These are phyloP conservation scores for Coemansia sp. DNA, from an alignment of 192 early-diverging fungal species.

Conservation along the genomic window DNA sequence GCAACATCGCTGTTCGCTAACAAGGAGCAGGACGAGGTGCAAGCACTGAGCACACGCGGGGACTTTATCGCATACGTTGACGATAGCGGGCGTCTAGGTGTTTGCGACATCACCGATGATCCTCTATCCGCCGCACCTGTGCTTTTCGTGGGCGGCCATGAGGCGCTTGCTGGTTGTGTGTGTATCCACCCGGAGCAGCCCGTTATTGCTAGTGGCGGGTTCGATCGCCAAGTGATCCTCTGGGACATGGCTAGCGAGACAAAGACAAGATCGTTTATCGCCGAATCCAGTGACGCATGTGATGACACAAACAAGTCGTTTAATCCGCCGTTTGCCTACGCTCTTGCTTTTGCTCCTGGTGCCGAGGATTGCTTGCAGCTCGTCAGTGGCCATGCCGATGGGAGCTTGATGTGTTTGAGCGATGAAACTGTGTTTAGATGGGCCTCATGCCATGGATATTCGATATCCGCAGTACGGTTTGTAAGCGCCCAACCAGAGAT, in stretches of 20 bases:
- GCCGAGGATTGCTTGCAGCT: conserved; percentile 6
- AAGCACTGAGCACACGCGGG: conserved; percentile 35
- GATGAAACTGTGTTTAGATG: conserved; percentile 10
- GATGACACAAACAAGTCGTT: conserved; percentile 3
- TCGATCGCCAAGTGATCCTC: conserved; percentile 31
- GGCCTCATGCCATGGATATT: conserved; percentile 35
- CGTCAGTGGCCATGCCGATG: conserved; percentile 50
- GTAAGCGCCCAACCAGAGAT: conserved; percentile 27
- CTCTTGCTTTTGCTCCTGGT: conserved; percentile 35
- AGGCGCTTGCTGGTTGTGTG: conserved; percentile 36
- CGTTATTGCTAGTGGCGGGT: conserved; percentile 35
- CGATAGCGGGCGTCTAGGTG: conserved; percentile 23
- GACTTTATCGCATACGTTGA: conserved; percentile 53
- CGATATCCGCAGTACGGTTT: conserved; percentile 47
- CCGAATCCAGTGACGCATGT: not conserved
- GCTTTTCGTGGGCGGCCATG: conserved; percentile 19
- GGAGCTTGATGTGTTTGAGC: conserved; percentile 34
- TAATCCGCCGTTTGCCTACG: conserved; percentile 50
- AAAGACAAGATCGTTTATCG: not conserved
- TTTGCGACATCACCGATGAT: conserved; percentile 31
- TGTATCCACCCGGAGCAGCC: conserved; percentile 29
- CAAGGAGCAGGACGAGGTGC: conserved; percentile 21
- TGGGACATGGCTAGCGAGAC: conserved; percentile 46
- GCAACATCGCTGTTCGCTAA: not conserved
- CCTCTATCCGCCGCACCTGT: not conserved